Evolutionary conservation across 2,329 filamentous ascomycete genomes (phyloP), one percentile per base, ranked within the genome.

Genomic region (Claviceps pusilla): DNA sequence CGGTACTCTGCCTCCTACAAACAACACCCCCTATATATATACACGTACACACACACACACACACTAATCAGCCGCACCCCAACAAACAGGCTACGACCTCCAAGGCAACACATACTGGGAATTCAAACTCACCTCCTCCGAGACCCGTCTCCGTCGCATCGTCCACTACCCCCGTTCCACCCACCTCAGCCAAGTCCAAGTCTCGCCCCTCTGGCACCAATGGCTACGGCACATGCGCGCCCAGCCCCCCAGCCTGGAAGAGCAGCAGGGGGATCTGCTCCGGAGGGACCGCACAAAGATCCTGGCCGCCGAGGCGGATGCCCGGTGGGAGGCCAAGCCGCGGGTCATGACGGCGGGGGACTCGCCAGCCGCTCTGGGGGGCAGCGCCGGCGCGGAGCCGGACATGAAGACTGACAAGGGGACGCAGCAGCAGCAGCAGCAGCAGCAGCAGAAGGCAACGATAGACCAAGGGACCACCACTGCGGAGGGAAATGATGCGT

Each of bases 91-190:
- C 59, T 73, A 77, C 61, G 82, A 86, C 63, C 78, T 84, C 55
- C 63, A 78, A 29, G 80, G 81, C 54, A 84, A 85, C 69, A 84
- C 82, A 4, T 86, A 78, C 71, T 86, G 82, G 81, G 79, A 84
- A 62, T 84, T 85, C 68, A 74, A 74, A 56, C 76, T 82, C 59
- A 61, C 68, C 35, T 51, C 53, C 31, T 31, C 57, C 54, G 57
- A 66, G 41, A 67, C 71, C 50, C 76, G 78, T 59, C 78, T 77
- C 74, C 77, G 81, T 37, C 78, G 81, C 64, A 83, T 84, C 58
- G 79, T 83, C 50, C 63, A 79, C 60, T 82, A 79, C 66, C 79
- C 80, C 11, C 68, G 71, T 50, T 70, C 70, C 47, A 74, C 75
- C 3, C 78, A 79, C 64, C 71, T 73, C 61, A 77, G 73, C 60